Conservation (phyloP, 1,284 basidiomycete species). For the Melanopsichium pennsylvanicum region DNA sequence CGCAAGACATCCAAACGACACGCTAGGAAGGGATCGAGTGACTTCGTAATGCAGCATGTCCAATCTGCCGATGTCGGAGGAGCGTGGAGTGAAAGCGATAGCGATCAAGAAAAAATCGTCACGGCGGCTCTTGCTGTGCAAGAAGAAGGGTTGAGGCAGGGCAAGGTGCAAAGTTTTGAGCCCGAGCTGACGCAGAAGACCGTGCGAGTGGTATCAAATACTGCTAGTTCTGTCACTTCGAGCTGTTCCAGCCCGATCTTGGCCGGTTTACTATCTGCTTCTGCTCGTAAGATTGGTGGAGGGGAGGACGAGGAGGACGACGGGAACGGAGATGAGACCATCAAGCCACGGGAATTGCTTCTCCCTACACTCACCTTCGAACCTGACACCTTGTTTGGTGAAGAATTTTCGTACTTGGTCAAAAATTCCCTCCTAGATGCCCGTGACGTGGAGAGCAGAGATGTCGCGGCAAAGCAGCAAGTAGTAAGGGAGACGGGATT, state of each 20-base stretch:
- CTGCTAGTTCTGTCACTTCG: conserved; percentile 11
- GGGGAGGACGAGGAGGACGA: conserved; percentile 1
- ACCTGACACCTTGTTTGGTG: conserved; percentile 3
- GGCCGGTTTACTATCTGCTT: conserved; percentile 1
- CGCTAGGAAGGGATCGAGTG: conserved; percentile 8
- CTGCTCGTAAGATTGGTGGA: not conserved
- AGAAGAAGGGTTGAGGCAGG: conserved; percentile 1
- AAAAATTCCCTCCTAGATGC: conserved; percentile 1
- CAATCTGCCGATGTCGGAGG: not conserved
- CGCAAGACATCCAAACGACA: not conserved
- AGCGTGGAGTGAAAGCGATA: conserved; percentile 19
- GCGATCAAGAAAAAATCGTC: not conserved
- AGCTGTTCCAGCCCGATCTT: conserved; percentile 18
- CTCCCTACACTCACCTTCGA: not conserved
- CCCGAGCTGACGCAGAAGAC: not conserved
- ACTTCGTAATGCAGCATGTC: not conserved
- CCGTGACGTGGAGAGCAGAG: no score
- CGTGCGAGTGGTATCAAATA: conserved; percentile 18
- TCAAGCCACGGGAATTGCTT: not conserved
- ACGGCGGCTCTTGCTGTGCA: not conserved
- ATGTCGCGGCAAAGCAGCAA: not conserved
- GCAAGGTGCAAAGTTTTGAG: conserved; percentile 5
- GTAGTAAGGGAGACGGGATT: not conserved
- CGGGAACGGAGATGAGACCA: conserved; percentile 8
- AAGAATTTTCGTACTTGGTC: conserved; percentile 32